Base-by-base conservation (phyloP, 129 eudicot genomes). In the Daucus carota region DNA sequence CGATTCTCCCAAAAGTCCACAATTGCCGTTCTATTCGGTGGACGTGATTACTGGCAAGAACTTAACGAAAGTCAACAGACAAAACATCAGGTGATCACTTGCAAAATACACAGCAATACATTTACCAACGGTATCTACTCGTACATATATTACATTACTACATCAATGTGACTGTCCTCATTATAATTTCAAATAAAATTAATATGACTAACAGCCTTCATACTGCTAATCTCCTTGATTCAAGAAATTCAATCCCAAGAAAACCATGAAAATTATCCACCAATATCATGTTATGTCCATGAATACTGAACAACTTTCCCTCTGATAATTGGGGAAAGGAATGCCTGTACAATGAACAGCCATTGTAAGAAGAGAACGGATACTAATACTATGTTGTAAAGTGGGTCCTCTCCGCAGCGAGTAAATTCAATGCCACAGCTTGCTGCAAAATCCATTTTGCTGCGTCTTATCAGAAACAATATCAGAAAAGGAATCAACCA, bases 401-500 rank as follows among this genome's bases (percentile, higher is more conserved):
- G 42, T 10, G 28, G 47, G 32, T 22, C 74, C 18, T 22, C n/a
- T 41, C 74, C 50, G 6, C 48, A n/a, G 31, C 6, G 48, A 1
- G 24, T 31, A 42, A 29, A 46, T 34, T 75, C 76, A 88, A 48
- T 85, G 85, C 87, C 87, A 81, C 66, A 86, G 80, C 77, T 86
- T 81, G 83, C 85, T 83, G 73, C 88, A 85, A 78, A 85, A 88
- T 42, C 34, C 90, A 80, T 83, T 81, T 60, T 77, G 71, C 3
- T 88, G 85, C 84, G 81, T 85, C 84, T 93, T 87, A 81, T 75
- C 78, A 47, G 92, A 83, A 36, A 90, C 62, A 28, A 90, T 87
- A 76, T 93, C 97, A 2, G 86, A 77, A 81, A 93, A 93, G 0
- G 97, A 87, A 82, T 93, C 93, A 28, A 93, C 88, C 83, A 93